Conservation (phyloP, 2,329 filamentous ascomycete genomes). For the Colletotrichum sp. region DNA sequence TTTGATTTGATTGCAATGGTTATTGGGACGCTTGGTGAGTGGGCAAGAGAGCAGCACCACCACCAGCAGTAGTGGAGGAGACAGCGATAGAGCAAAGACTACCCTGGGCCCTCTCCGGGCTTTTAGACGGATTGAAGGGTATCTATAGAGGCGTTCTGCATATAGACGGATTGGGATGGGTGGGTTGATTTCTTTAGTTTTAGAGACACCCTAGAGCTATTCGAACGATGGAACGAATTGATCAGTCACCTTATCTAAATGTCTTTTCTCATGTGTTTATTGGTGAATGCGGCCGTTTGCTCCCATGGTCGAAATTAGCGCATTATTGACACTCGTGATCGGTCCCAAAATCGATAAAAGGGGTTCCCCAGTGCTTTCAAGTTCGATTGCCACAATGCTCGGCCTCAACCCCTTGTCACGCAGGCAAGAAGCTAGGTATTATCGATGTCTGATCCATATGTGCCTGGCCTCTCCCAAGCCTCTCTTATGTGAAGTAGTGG, state of each 20-base stretch:
- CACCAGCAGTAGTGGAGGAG: background rate
- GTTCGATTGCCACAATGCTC: background rate
- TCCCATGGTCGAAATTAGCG: background rate
- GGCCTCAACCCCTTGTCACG: accelerated
- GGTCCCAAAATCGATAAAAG: accelerated
- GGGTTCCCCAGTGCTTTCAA: background rate
- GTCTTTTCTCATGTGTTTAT: background rate
- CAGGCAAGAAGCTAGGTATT: background rate
- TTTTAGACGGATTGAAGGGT: background rate
- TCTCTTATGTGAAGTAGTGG: background rate
- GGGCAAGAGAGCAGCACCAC: background rate
- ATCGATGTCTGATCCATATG: accelerated
- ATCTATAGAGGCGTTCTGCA: slow-evolving; percentile 16
- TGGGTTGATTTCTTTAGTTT: background rate
- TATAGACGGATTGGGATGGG: slow-evolving; percentile 15
- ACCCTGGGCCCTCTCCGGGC: background rate
- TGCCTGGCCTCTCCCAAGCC: accelerated
- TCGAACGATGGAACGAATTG: slow-evolving; percentile 14
- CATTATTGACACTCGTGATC: too few species aligned
- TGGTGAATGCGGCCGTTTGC: background rate
- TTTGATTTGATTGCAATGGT: background rate
- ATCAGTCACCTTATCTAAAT: background rate
- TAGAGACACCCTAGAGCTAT: slow-evolving; percentile 12
- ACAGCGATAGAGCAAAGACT: background rate
- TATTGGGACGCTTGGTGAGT: background rate